Base-by-base conservation (phyloP, 1,139 yeast species). In the Scheffersomyces illinoinensis region DNA sequence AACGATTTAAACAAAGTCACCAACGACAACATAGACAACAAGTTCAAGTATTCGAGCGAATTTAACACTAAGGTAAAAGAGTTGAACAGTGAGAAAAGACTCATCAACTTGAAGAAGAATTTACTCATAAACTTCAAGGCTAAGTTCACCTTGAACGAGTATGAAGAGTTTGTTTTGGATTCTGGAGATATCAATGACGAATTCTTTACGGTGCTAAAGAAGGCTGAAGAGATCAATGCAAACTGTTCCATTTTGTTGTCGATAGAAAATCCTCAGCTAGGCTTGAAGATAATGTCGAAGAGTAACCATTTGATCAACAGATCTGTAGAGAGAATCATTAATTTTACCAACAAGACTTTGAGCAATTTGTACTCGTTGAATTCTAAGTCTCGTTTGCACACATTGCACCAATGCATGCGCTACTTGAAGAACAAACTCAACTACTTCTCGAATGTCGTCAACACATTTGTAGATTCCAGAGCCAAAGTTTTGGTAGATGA, bases 201-300 rank as follows among this genome's bases (percentile, higher is more conserved):
- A 52, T 93, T 90, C 69, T 91, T 92, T 65, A 68, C 69, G 7
- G 82, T 86, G 0, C 76, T 93, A 54, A 73, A 76, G 23, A 88
- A 87, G 66, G 89, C 91, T 17, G 88, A 89, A 65, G 68, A 69
- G 43, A 89, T 93, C 33, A 86, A 88, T 67, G 82, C 84, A 50
- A 85, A 88, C 62, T 91, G 96, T 61, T 86, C 89, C 59, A 84
- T 89, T 24, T 77, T 91, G 55, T 79, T 91, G 49, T 83, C 90
- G 8, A 80, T 87, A 67, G 91, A 89, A 55, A 88, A 88, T 68
- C 89, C 89, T n/a, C 82, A 82, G 56, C 76, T 91, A 33, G 97
- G 98, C 1, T 71, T 84, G 49, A 85, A 86, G 54, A 85, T 93
- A 55, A 85, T 93, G 85, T 76, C 82, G 14, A 84, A 86, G 64